Evolutionary conservation across 306 rosid species (phyloP).

Genomic region (Hippophae gyantsensis): DNA sequence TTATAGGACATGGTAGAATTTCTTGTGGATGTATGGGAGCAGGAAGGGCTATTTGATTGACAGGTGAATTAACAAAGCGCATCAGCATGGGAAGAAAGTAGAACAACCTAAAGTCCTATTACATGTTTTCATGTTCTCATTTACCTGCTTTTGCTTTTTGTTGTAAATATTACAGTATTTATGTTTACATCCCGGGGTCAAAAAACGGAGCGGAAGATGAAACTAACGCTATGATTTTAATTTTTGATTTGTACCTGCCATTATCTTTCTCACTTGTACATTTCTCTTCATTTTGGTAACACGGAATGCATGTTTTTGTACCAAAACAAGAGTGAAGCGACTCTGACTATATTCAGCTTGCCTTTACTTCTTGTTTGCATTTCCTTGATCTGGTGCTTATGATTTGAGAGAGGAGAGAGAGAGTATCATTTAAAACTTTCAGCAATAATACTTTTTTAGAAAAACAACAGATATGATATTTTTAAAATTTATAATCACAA

Average conservation of each 20-base stretch:
- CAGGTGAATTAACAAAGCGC: constrained; percentile 1
- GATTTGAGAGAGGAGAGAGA: too few relatives aligned
- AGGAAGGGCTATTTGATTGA: constrained; percentile 80
- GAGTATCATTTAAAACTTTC: too few relatives aligned
- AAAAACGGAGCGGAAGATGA: not conserved
- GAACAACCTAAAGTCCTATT: not conserved
- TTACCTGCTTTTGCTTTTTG: not conserved
- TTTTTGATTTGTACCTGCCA: not conserved
- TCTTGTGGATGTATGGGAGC: constrained; percentile 88
- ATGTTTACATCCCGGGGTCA: not conserved
- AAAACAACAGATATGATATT: too few relatives aligned
- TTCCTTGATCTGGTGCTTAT: too few relatives aligned
- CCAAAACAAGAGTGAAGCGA: too few relatives aligned
- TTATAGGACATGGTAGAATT: constrained; percentile 79
- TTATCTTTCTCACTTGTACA: not conserved
- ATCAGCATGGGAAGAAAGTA: not conserved
- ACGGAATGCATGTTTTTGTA: too few relatives aligned
- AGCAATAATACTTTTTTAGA: too few relatives aligned
- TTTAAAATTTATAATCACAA: too few relatives aligned
- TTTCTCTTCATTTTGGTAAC: not conserved
- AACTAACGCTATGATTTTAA: not conserved
- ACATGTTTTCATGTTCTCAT: too few relatives aligned
- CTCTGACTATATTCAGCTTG: too few relatives aligned
- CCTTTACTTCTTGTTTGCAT: too few relatives aligned
- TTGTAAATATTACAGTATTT: not conserved